phyloP scores from a whole-genome alignment of 768 basidiomycete species.

The Boletus vinaceobasis region DNA sequence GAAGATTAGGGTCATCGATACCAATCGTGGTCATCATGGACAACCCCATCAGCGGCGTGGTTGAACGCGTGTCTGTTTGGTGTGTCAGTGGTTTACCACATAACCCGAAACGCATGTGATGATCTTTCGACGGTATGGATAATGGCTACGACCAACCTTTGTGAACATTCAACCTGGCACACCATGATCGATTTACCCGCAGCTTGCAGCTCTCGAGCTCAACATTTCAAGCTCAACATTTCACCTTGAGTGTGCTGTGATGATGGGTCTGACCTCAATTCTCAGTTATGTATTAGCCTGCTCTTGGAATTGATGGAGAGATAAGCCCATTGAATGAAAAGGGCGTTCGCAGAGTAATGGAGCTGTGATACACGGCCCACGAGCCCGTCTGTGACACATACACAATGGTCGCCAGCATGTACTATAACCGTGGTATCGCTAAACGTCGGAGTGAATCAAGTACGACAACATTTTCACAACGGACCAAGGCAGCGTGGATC shows the following conservation, averaged over 20 bases:
- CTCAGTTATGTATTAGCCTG: neutral
- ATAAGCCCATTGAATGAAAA: no score
- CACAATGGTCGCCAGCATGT: neutral
- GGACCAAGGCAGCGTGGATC: neutral
- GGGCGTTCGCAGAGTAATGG: neutral
- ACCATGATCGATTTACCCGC: neutral
- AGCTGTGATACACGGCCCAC: neutral
- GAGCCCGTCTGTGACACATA: neutral
- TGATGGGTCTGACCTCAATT: neutral
- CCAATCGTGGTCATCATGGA: conserved; percentile 24
- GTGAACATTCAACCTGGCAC: neutral
- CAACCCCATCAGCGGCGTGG: conserved; percentile 18
- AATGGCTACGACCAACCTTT: neutral
- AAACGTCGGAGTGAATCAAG: neutral
- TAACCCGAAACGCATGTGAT: neutral
- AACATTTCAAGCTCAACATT: no score
- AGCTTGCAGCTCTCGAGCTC: neutral
- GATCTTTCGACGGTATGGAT: neutral
- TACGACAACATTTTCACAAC: neutral
- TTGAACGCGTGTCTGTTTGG: conserved; percentile 11
- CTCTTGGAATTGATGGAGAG: neutral
- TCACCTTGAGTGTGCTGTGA: neutral
- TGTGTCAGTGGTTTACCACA: neutral
- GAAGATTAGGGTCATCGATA: conserved; percentile 22
- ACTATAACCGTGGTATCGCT: neutral